These are phyloP conservation scores for Amylostereum chailletii DNA, from an alignment of 1,284 basidiomycete species.

Conservation along the genomic window DNA sequence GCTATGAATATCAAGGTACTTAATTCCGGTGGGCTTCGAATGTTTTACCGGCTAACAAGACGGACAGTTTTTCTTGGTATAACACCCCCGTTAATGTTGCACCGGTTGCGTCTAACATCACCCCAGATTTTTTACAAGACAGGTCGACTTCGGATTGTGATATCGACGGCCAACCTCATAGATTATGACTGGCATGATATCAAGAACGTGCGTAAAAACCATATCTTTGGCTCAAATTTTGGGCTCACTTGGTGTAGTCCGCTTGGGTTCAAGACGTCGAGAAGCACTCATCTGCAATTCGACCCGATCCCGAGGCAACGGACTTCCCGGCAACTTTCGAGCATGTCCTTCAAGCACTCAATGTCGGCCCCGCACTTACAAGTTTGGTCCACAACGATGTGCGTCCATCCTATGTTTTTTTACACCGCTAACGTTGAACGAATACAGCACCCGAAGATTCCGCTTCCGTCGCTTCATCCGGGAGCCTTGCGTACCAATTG, in stretches of 20 bases:
- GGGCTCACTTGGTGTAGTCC: constrained; percentile 30
- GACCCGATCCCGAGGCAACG: constrained; percentile 35
- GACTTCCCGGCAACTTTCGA: constrained; percentile 38
- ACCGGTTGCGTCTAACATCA: no score
- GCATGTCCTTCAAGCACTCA: constrained; percentile 45
- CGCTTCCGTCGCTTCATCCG: constrained; percentile 38
- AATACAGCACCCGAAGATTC: constrained; percentile 41
- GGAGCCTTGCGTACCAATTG: constrained; percentile 58
- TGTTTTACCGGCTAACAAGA: no score
- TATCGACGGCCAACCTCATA: constrained; percentile 71
- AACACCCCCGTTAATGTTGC: no score
- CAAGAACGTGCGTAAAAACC: constrained; percentile 50
- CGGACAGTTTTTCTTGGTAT: no score
- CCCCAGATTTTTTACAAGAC: constrained; percentile 62
- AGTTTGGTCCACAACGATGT: constrained; percentile 49
- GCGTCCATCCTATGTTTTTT: constrained; percentile 2
- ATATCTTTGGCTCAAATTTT: background rate
- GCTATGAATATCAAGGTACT: constrained; percentile 78
- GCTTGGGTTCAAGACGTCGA: constrained; percentile 76
- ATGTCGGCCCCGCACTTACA: constrained; percentile 53
- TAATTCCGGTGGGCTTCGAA: no score
- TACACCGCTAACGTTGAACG: background rate
- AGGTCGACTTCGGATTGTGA: constrained; percentile 59
- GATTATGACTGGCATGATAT: constrained; percentile 71
- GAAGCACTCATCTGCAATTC: constrained; percentile 31